Percentiles rank a stretch among this genome's conserved stretches.
Conservation (phyloP, 331 rosid species). For the Malus hybrid region DNA sequence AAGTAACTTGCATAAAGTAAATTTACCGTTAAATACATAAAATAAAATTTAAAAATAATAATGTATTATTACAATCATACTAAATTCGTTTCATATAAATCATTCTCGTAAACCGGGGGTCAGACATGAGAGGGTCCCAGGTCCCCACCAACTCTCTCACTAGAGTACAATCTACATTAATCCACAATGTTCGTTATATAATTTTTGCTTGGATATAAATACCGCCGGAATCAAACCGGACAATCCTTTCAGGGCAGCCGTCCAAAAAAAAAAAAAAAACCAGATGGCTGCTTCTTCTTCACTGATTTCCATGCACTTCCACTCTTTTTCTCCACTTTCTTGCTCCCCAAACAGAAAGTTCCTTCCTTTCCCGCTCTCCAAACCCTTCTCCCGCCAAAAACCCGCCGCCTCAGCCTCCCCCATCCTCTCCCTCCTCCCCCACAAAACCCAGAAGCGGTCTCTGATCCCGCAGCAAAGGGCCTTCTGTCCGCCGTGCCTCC, state of each 20-base stretch:
- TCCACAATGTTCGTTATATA: not conserved
- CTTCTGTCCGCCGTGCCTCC: constrained; percentile 8
- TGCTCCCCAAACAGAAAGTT: constrained; percentile 31
- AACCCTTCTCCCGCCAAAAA: constrained; percentile 29
- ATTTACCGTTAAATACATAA: too few relatives aligned
- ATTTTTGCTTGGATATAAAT: not conserved
- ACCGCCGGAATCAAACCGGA: not conserved
- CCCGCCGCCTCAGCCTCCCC: not conserved
- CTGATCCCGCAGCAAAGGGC: not conserved
- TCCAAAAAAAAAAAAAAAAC: not conserved
- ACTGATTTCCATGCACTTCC: constrained; percentile 50
- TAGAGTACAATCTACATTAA: not conserved
- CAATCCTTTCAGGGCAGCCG: constrained; percentile 21
- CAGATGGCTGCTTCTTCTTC: constrained; percentile 49
- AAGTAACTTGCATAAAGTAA: too few relatives aligned
- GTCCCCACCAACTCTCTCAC: not conserved
- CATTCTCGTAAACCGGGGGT: not conserved
- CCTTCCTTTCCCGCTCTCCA: constrained; percentile 18
- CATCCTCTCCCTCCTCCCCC: constrained; percentile 30
- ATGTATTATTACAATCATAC: too few relatives aligned
- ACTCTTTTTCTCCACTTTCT: constrained; percentile 18
- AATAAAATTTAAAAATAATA: too few relatives aligned
- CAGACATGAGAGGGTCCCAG: not conserved
- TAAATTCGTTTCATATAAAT: not conserved
- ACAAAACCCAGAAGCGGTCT: not conserved